Percentiles rank a stretch among this genome's conserved stretches.
Evolutionary conservation across 768 basidiomycete species (phyloP).

Genomic region (Suillus decipiens): DNA sequence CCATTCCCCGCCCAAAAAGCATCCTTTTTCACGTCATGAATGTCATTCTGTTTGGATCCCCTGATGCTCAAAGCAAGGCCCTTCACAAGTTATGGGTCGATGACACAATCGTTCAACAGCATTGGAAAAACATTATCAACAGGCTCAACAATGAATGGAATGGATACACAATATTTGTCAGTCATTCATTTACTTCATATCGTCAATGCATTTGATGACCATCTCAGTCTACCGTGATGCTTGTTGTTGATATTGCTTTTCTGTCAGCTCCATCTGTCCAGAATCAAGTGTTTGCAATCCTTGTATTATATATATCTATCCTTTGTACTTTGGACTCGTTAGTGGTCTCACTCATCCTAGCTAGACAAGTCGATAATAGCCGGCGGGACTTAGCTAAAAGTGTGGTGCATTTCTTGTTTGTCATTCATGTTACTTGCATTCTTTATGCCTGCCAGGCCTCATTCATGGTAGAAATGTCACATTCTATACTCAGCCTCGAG

Average conservation of each 20-base stretch:
- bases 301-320: slow-evolving; percentile 41
- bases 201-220: not conserved
- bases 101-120: slow-evolving; percentile 5
- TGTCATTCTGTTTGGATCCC: slow-evolving; percentile 8
- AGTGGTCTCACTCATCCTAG: slow-evolving; percentile 36
- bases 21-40: slow-evolving; percentile 1
- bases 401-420: slow-evolving; percentile 33
- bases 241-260: slow-evolving; percentile 17
- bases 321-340: slow-evolving; percentile 37
- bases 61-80: slow-evolving; percentile 3
- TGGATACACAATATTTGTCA: slow-evolving; percentile 12
- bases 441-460: not conserved
- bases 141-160: slow-evolving; percentile 12
- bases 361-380: slow-evolving; percentile 36
- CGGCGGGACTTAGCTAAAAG: slow-evolving; percentile 22
- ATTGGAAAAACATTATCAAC: slow-evolving; percentile 12
- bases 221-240: slow-evolving; percentile 14
- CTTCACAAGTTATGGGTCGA: slow-evolving; percentile 15
- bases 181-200: not conserved
- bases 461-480: slow-evolving; percentile 11
- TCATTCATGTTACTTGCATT: not conserved
- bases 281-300: slow-evolving; percentile 10
- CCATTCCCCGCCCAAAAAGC: not conserved
- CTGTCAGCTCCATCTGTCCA: slow-evolving; percentile 3
- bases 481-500: slow-evolving; percentile 18